Evolutionary conservation across 345 rosid genomes (phyloP), one percentile per base, ranked within the genome.

Genomic region (Nephelium lappaceum): DNA sequence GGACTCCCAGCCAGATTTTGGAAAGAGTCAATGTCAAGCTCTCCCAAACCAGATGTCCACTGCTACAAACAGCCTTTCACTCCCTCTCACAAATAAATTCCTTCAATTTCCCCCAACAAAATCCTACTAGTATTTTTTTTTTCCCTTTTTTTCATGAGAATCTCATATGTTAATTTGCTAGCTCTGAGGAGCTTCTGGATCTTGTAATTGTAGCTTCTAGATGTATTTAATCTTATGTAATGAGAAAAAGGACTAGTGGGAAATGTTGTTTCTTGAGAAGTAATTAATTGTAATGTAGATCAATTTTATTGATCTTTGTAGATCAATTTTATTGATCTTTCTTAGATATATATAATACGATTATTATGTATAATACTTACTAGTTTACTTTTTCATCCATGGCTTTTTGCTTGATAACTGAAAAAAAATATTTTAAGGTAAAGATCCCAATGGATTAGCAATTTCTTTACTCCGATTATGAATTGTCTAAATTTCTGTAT

Each of bases 1-100:
- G 98, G 99, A 19, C 93, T 95, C 63, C 97, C 88, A 0, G 87
- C 92, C 67, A 91, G 88, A 87, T 89, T 91, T 87, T 84, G 89
- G 87, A 86, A 63, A 83, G 77, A 78, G 60, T 72, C 86, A 49
- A 70, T 19, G 5, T 19, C 70, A 38, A 72, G 51, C 78, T 42
- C 8, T 71, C 62, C 10, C 62, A 27, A 69, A 53, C 53, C 61
- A 69, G 73, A 70, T 31, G 53, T 38, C 67, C 53, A 16, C 75
- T 71, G 63, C 25, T 66, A n/a, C 65, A 75, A 61, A 39, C 14
- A 12, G 14, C 3, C 0, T 57, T 57, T 25, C 69, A 43, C 39
- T 49, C 25, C 0, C 61, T 67, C 61, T 31, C 36, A 18, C 43
- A 18, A 18, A 65, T 3, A 68, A 60, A 42, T 24, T 57, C 36